phyloP scores from a whole-genome alignment of 805 yeast species.

The Kodamaea neixiangensis region DNA sequence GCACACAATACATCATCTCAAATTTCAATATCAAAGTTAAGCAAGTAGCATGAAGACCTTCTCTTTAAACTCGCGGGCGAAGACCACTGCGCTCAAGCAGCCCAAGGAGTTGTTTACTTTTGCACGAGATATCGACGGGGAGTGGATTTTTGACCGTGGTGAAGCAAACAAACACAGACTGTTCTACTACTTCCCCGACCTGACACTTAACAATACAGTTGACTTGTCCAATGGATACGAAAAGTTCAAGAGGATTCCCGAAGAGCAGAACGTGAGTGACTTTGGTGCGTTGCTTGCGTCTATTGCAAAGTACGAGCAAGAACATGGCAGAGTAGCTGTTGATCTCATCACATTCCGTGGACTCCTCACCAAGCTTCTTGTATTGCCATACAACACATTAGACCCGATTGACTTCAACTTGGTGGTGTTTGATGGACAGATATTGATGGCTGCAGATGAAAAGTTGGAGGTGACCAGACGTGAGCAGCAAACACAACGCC shows the following conservation, averaged over 20 bases:
- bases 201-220: constrained; percentile 55
- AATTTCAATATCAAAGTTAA: background rate
- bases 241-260: constrained; percentile 58
- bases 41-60: constrained; percentile 27
- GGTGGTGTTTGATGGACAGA: constrained; percentile 71
- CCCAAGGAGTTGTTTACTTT: constrained; percentile 80
- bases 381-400: constrained; percentile 60
- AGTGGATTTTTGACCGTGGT: constrained; percentile 38
- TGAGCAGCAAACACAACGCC: constrained; percentile 22
- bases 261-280: constrained; percentile 52
- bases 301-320: constrained; percentile 55
- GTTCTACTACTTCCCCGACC: constrained; percentile 83
- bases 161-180: constrained; percentile 45
- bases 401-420: constrained; percentile 64
- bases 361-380: constrained; percentile 69
- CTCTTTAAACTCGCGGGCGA: constrained; percentile 51
- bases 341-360: constrained; percentile 88
- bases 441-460: constrained; percentile 59
- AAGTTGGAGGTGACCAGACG: constrained; percentile 36
- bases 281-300: constrained; percentile 60
- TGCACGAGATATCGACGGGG: constrained; percentile 60
- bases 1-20: background rate
- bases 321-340: constrained; percentile 49
- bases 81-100: constrained; percentile 72
- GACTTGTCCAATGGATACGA: constrained; percentile 68